phyloP scores from a whole-genome alignment of 2,329 filamentous ascomycete genomes.

The Hypoxylon sp. region DNA sequence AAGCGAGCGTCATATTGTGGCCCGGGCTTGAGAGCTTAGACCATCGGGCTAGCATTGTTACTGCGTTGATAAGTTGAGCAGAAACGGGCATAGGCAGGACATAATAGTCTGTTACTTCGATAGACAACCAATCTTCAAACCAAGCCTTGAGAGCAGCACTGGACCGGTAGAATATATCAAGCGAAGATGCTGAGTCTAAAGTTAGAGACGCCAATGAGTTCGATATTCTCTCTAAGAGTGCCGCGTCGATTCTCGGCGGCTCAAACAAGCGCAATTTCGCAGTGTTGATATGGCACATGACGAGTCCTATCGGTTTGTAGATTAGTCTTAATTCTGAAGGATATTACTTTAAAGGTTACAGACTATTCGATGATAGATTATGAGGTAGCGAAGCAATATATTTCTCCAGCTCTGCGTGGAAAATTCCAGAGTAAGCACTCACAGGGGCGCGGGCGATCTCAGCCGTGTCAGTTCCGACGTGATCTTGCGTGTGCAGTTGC shows the following conservation, averaged over 20 bases:
- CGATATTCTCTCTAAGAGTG: conserved; percentile 58
- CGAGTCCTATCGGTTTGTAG: conserved; percentile 51
- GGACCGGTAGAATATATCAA: conserved; percentile 65
- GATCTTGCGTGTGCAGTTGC: conserved; percentile 55
- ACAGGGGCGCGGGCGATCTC: conserved; percentile 57
- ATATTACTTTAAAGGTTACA: conserved; percentile 34
- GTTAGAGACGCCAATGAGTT: conserved; percentile 58
- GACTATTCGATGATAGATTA: conserved; percentile 56
- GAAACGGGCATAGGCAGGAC: conserved; percentile 61
- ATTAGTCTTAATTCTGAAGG: background rate
- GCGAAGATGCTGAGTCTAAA: conserved; percentile 56
- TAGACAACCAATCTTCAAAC: conserved; percentile 63
- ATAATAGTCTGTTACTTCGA: conserved; percentile 60
- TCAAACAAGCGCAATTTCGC: conserved; percentile 62
- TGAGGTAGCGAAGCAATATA: conserved; percentile 55
- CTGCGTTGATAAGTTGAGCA: conserved; percentile 63
- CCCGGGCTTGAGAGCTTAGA: conserved; percentile 60
- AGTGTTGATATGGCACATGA: conserved; percentile 58
- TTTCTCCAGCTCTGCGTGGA: conserved; percentile 61
- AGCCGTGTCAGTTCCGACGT: conserved; percentile 53
- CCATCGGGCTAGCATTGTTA: conserved; percentile 66
- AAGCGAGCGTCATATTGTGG: conserved; percentile 8
- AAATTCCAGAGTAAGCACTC: conserved; percentile 61
- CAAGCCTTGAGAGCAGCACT: conserved; percentile 62
- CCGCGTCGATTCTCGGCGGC: conserved; percentile 59